Percentiles rank a stretch among this genome's conserved stretches.
Conservation (phyloP, 768 basidiomycete genomes). For the Astraeus odoratus region DNA sequence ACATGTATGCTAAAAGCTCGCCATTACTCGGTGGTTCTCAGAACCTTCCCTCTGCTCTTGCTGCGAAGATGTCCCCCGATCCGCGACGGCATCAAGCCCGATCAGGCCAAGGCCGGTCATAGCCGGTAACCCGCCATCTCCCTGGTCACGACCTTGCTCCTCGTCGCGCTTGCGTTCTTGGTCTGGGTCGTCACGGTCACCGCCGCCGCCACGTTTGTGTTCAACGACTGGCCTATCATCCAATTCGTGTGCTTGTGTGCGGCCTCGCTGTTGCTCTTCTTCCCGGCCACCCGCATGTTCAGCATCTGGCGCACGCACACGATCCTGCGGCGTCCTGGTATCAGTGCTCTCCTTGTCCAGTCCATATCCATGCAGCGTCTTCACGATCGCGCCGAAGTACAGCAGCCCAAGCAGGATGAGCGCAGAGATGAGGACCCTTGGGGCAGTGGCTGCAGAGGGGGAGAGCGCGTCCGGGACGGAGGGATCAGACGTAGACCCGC, state of each 20-base stretch:
- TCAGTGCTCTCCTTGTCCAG: not conserved
- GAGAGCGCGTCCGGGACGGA: slow-evolving; percentile 30
- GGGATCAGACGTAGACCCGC: slow-evolving; percentile 41
- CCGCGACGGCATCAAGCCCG: not conserved
- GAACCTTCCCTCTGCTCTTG: not conserved
- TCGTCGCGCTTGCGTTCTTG: not conserved
- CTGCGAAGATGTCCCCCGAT: not conserved
- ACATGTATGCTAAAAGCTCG: no score
- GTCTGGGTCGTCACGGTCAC: not conserved
- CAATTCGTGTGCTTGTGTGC: not conserved
- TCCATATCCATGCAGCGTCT: slow-evolving; percentile 57
- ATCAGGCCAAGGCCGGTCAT: not conserved
- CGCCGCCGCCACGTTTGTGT: not conserved
- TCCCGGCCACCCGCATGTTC: not conserved
- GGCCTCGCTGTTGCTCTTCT: not conserved
- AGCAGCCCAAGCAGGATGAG: slow-evolving; percentile 53
- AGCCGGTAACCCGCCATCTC: not conserved
- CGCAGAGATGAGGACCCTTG: slow-evolving; percentile 49
- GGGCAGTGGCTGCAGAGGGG: slow-evolving; percentile 35
- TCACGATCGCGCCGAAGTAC: slow-evolving; percentile 55
- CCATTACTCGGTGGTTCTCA: no score
- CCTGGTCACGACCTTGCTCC: not conserved
- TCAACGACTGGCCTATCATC: not conserved
- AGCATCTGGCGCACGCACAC: no score
- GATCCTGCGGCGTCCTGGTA: not conserved